Base-by-base conservation (phyloP, 257 asterid species). In the Rubia yunnanensis region DNA sequence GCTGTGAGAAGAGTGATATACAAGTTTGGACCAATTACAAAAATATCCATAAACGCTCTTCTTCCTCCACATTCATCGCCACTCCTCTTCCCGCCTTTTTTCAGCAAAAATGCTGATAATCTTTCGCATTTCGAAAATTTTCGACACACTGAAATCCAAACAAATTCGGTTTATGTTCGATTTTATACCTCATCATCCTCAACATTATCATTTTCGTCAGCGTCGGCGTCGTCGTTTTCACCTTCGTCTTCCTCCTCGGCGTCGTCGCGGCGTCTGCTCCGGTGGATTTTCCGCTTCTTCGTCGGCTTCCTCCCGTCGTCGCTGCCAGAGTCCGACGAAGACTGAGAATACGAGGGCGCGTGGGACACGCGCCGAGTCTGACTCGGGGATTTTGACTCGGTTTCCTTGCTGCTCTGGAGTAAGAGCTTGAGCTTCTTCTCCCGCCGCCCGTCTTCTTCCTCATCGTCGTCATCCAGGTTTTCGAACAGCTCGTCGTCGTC, bases 361-460 rank as follows among this genome's bases (percentile, higher is more conserved):
- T 81, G 88, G 7, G 75, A 67, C 73, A 68, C 86, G 79, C 82
- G 86, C 80, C 77, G 78, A 39, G 78, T 64, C 41, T 65, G 73
- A 74, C 76, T 57, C 52, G 80, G 73, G 22, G 74, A 58, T 72
- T 74, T 66, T 71, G 63, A 71, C 52, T 56, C 56, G 24, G 44
- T 36, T 5, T 65, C 76, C 23, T 60, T 72, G 67, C 68, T 74
- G 56, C 67, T 78, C 71, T 79, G 86, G 41, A 86, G 95, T 18
- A 90, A 70, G n/a, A 59, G 85, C 68, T 88, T 73, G 30, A 88
- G 87, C 88, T 86, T 84, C 89, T 88, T 91, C 90, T 94, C 92
- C 3, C 88, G 80, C 59, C 88, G 80, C 46, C 77, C 73, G 66
- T 44, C 81, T 66, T 87, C 95, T 63, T 83, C 98, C 67, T 85